Evolutionary conservation across 1,284 basidiomycete species (phyloP).

Genomic region (Trametes sp.): DNA sequence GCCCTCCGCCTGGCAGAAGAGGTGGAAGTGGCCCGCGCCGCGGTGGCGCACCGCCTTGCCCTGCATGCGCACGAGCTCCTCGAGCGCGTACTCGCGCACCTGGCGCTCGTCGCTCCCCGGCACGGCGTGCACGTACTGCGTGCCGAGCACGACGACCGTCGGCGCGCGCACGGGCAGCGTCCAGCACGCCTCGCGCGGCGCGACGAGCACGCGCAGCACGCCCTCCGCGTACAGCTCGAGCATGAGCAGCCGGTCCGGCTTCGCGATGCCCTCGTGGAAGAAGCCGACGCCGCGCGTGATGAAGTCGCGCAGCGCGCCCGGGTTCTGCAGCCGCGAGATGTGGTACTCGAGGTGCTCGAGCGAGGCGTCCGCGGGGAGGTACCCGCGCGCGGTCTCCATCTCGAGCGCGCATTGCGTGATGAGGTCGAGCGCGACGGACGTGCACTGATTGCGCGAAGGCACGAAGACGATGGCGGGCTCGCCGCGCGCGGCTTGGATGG

Average conservation of each 20-base stretch:
- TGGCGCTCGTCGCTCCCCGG: slow-evolving; percentile 65
- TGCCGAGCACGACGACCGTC: slow-evolving; percentile 90
- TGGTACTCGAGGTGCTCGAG: slow-evolving; percentile 69
- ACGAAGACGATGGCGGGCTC: slow-evolving; percentile 87
- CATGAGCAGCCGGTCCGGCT: slow-evolving; percentile 77
- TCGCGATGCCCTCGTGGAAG: slow-evolving; percentile 79
- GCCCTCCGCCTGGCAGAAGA: slow-evolving; percentile 89
- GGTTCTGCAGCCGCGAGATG: slow-evolving; percentile 69
- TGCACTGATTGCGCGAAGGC: slow-evolving; percentile 85
- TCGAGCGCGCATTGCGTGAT: slow-evolving; percentile 89
- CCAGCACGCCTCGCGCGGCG: slow-evolving; percentile 88
- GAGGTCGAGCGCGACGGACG: slow-evolving; percentile 82
- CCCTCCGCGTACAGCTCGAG: slow-evolving; percentile 88
- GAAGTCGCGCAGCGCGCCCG: slow-evolving; percentile 72
- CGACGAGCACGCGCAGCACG: slow-evolving; percentile 84
- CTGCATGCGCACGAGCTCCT: slow-evolving; percentile 93
- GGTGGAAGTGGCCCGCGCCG: slow-evolving; percentile 71
- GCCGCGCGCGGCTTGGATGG: slow-evolving; percentile 54
- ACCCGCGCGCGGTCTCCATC: slow-evolving; percentile 75
- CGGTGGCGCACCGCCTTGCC: slow-evolving; percentile 78
- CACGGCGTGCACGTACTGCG: slow-evolving; percentile 78
- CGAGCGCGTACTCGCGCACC: slow-evolving; percentile 80
- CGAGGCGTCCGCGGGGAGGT: slow-evolving; percentile 64
- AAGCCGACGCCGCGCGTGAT: slow-evolving; percentile 92
- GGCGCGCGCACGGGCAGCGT: slow-evolving; percentile 82